Evolutionary conservation across 352 stramenopile species (phyloP).

Genomic region (Thalassiosira livingstoniorum): DNA sequence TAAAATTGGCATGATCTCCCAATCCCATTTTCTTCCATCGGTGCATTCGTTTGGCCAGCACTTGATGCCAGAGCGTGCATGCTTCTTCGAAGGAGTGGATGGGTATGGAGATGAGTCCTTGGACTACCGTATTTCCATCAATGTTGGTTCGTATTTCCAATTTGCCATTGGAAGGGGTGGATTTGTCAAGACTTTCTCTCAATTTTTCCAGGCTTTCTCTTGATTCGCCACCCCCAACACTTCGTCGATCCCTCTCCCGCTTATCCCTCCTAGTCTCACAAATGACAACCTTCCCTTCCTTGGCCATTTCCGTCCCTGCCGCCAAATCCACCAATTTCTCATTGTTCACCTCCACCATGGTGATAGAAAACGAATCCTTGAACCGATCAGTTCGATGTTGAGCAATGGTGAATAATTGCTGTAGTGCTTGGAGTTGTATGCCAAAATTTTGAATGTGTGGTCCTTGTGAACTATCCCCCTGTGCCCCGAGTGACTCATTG

Average conservation of each 20-base stretch:
- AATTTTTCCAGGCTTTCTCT: too few species aligned
- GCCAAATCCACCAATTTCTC: constrained; percentile 95
- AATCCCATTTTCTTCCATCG: constrained; percentile 59
- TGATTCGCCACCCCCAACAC: constrained; percentile 23
- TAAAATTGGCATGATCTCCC: too few species aligned
- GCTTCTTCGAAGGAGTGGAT: constrained; percentile 75
- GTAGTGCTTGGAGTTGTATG: constrained; percentile 75
- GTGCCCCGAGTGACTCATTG: too few species aligned
- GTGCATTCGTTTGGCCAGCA: constrained; percentile 47
- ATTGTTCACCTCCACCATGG: constrained; percentile 96
- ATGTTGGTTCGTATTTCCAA: constrained; percentile 83
- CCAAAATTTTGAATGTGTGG: constrained; percentile 69
- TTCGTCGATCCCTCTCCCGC: constrained; percentile 24
- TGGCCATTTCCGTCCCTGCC: constrained; percentile 72
- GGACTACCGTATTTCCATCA: constrained; percentile 80
- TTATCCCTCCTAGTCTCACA: constrained; percentile 51
- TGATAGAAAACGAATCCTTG: constrained; percentile 79
- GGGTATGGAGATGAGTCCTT: constrained; percentile 70
- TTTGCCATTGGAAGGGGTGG: too few species aligned
- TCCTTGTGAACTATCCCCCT: too few species aligned
- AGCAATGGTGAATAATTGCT: constrained; percentile 80
- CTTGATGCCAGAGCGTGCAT: constrained; percentile 67
- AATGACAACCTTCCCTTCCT: constrained; percentile 66
- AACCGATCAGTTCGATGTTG: constrained; percentile 68
- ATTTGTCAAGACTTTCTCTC: constrained; percentile 40